These are phyloP conservation scores for Auricularia cornea DNA, from an alignment of 768 basidiomycete genomes.

Conservation along the genomic window DNA sequence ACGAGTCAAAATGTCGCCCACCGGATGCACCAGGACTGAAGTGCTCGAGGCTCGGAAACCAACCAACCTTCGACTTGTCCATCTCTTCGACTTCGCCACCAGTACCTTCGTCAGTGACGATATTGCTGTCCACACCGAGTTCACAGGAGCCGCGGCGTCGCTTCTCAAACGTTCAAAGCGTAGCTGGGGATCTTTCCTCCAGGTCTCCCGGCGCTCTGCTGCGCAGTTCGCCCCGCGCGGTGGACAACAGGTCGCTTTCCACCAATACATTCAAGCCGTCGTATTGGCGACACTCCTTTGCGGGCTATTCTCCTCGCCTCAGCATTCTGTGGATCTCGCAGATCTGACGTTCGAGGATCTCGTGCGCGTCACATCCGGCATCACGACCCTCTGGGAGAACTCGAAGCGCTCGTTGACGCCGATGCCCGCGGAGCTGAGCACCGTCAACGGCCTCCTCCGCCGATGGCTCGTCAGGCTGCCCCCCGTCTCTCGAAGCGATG, in stretches of 20 bases:
- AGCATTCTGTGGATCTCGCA: not conserved
- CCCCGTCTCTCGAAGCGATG: slow-evolving; percentile 4
- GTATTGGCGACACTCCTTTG: slow-evolving; percentile 13
- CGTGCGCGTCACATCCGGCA: slow-evolving; percentile 27
- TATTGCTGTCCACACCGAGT: slow-evolving; percentile 26
- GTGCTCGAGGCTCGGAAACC: not conserved
- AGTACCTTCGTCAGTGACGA: slow-evolving; percentile 47
- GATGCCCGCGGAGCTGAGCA: slow-evolving; percentile 22
- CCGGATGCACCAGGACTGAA: too few species aligned
- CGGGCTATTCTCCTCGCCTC: not conserved
- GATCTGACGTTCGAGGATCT: slow-evolving; percentile 26
- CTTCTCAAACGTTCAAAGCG: slow-evolving; percentile 24
- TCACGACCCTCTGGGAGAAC: slow-evolving; percentile 40
- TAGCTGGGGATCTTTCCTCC: slow-evolving; percentile 30
- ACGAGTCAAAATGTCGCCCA: not conserved
- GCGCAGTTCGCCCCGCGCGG: not conserved
- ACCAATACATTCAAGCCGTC: slow-evolving; percentile 35
- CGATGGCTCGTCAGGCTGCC: slow-evolving; percentile 28
- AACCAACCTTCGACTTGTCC: not conserved
- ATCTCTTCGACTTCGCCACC: slow-evolving; percentile 15
- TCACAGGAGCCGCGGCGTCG: slow-evolving; percentile 20
- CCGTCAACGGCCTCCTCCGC: slow-evolving; percentile 30
- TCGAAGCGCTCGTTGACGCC: slow-evolving; percentile 31
- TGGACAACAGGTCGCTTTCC: slow-evolving; percentile 20
- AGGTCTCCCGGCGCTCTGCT: slow-evolving; percentile 24